phyloP scores from a whole-genome alignment of 2,329 filamentous ascomycete species.

The Stylonectria norvegica region DNA sequence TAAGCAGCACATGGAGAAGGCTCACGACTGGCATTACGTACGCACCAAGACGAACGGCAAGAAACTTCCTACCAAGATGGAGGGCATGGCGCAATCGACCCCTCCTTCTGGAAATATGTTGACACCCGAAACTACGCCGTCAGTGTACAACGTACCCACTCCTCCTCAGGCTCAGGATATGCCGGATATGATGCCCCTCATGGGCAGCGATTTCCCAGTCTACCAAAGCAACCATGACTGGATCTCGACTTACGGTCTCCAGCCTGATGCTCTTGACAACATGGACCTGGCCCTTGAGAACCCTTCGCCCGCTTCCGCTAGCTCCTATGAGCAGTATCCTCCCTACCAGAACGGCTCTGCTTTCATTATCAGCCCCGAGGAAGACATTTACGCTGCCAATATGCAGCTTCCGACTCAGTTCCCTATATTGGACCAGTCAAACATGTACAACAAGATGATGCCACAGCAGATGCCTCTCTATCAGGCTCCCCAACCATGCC shows the following conservation, averaged over 20 bases:
- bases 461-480: constrained; percentile 39
- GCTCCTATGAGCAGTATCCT: constrained; percentile 51
- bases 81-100: constrained; percentile 49
- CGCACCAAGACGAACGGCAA: constrained; percentile 90
- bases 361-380: constrained; percentile 54
- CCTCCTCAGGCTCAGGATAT: constrained; percentile 49
- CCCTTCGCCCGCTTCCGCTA: constrained; percentile 37
- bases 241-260: constrained; percentile 31
- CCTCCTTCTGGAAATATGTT: constrained; percentile 60
- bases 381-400: constrained; percentile 60
- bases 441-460: constrained; percentile 44
- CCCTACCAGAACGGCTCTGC: constrained; percentile 59
- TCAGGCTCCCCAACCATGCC: constrained; percentile 23
- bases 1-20: constrained; percentile 99
- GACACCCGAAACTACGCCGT: constrained; percentile 57
- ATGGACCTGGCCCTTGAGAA: constrained; percentile 40
- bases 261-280: constrained; percentile 35
- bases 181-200: constrained; percentile 26
- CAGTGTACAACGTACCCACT: constrained; percentile 52
- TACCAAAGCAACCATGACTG: constrained; percentile 50
- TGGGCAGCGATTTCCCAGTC: constrained; percentile 48
- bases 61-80: constrained; percentile 45
- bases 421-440: constrained; percentile 31
- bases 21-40: constrained; percentile 85
- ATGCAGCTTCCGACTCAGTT: constrained; percentile 54